Evolutionary conservation across 192 early-diverging fungal genomes (phyloP).

Genomic region (Podila epicladia): DNA sequence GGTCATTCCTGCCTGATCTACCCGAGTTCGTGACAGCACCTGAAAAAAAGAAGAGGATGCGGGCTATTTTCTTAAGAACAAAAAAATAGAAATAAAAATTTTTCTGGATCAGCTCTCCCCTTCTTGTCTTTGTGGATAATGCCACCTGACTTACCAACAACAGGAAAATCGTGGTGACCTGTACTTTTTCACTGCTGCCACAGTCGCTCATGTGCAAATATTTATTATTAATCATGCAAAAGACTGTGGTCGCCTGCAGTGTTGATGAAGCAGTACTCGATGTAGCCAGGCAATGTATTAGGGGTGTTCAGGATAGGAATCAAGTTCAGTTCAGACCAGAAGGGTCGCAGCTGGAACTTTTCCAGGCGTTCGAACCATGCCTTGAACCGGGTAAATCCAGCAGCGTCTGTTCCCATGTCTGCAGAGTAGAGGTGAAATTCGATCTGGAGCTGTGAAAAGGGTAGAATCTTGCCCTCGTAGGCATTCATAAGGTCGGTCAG

Average conservation of each 20-base stretch:
- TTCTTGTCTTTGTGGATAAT: too few species aligned
- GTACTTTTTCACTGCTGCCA: too few species aligned
- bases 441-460: slow-evolving; percentile 11
- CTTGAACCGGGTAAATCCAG: neutral
- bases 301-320: neutral
- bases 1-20: too few species aligned
- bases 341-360: slow-evolving; percentile 5
- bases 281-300: too few species aligned
- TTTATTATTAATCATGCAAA: neutral
- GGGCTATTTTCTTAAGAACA: neutral
- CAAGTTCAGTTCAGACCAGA: slow-evolving; percentile 19
- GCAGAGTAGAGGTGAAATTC: slow-evolving; percentile 6
- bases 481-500: neutral
- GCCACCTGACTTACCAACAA: neutral
- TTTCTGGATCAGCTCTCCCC: too few species aligned
- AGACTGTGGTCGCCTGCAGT: slow-evolving; percentile 2
- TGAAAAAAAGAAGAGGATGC: slow-evolving; percentile 38
- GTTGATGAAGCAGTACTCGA: slow-evolving; percentile 21
- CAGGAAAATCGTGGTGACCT: neutral
- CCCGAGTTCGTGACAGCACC: too few species aligned
- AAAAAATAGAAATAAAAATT: neutral
- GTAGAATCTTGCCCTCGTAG: neutral
- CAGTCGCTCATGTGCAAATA: neutral
- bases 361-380: slow-evolving; percentile 13
- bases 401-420: neutral